Conservation (phyloP, 208 protist genomes). For the Angomonas deanei region DNA sequence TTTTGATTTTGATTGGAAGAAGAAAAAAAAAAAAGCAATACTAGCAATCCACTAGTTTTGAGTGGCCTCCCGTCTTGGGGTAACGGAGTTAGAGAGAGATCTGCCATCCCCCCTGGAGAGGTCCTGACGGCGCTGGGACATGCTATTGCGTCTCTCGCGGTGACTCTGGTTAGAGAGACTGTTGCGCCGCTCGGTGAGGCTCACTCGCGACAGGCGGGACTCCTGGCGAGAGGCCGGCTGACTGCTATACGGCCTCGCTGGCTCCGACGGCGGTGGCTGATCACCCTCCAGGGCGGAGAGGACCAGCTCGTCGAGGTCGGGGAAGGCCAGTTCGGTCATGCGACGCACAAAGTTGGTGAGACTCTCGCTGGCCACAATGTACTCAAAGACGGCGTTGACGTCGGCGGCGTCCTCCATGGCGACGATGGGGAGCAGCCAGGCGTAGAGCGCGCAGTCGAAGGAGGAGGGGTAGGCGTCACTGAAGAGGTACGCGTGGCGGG, state of each 20-base stretch:
- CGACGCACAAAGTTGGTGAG: slow-evolving; percentile 50
- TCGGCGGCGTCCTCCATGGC: slow-evolving; percentile 29
- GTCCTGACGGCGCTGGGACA: not conserved
- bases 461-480: slow-evolving; percentile 26
- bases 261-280: not conserved
- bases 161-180: too few relatives aligned
- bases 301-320: slow-evolving; percentile 29
- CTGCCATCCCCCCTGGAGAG: not conserved
- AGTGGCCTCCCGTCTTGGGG: not conserved
- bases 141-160: not conserved
- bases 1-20: not conserved
- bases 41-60: too few relatives aligned
- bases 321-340: slow-evolving; percentile 41
- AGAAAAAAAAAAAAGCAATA: slow-evolving; percentile 9
- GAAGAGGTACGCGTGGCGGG: slow-evolving; percentile 32
- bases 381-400: slow-evolving; percentile 40
- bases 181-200: too few relatives aligned
- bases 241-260: not conserved
- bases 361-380: slow-evolving; percentile 35
- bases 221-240: not conserved
- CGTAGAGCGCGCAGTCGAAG: slow-evolving; percentile 68
- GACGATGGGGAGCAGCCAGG: slow-evolving; percentile 47
- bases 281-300: not conserved
- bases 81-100: not conserved
- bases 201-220: not conserved